Evolutionary conservation across 2,329 filamentous ascomycete species (phyloP), one percentile per base, ranked within the genome.

Genomic region (Magnaporthales sp.): DNA sequence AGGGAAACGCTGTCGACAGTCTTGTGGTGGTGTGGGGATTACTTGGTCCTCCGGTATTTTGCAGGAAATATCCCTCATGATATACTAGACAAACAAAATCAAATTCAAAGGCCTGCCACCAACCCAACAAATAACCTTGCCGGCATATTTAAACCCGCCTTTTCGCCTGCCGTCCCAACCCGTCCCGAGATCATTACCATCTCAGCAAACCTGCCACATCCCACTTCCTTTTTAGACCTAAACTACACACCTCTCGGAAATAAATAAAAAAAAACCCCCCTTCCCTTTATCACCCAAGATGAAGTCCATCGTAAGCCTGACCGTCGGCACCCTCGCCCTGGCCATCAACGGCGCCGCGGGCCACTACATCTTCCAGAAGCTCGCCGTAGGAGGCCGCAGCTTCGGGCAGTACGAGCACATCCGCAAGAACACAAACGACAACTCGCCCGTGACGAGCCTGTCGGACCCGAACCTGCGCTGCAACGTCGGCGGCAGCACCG

Each of bases 341-440:
- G 74, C 73, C 58, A 72, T 71, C 27, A 72, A 73, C 67, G 68
- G 74, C 13, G 78, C 73, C 8, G 76, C 75, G 1, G 77, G 73
- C 1, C 78, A 80, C 68, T 80, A 80, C 74, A 79, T 80, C 69
- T 80, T 80, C 73, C 74, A 79, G 68, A 74, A 77, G 68, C 69
- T 80, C 62, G 73, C 72, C 6, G 68, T 76, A 22, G 77, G 73
- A 38, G 68, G 72, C 15, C 73, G 72, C 7, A 70, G 77, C 69
- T 78, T 74, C 62, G 70, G 68, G 29, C 70, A 73, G 3, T 80
- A 75, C 70, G 71, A 79, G 68, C 76, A 79, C 69, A 77, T 83
- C 70, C 77, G 81, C 63, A 74, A 78, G 68, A 82, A 82, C 74
- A 77, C 74, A 67, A 83, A 82, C 78, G 75, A 78, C 70, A 82